A percentile compares a stretch with the other conserved stretches of the same genome.
phyloP scores from a whole-genome alignment of 108 stramenopile species.

The Discostella pseudostelligera region DNA sequence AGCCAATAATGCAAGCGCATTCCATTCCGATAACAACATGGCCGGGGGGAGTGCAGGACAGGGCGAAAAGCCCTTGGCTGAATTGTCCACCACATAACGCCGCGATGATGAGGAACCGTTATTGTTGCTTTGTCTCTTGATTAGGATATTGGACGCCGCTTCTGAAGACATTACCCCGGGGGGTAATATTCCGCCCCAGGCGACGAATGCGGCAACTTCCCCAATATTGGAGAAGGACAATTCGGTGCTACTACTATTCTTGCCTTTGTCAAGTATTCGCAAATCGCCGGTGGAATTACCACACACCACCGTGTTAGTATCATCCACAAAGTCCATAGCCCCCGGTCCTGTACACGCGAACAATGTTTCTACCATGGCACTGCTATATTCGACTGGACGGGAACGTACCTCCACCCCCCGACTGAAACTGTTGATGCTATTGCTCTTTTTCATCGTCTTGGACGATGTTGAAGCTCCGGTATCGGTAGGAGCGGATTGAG shows the following conservation, averaged over 20 bases:
- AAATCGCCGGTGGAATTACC: not conserved
- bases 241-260: not conserved
- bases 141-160: constrained; percentile 8
- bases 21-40: constrained; percentile 23
- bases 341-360: constrained; percentile 40
- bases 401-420: constrained; percentile 60
- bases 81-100: constrained; percentile 1
- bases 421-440: constrained; percentile 18
- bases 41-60: constrained; percentile 24
- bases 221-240: not conserved
- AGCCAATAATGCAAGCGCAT: constrained; percentile 21
- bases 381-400: constrained; percentile 47
- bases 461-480: constrained; percentile 12
- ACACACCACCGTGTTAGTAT: not conserved
- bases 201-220: constrained; percentile 37
- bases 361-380: constrained; percentile 25
- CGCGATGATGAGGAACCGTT: not conserved
- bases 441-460: constrained; percentile 15
- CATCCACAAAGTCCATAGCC: constrained; percentile 29
- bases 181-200: constrained; percentile 27
- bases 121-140: not conserved
- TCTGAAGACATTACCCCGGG: constrained; percentile 9
- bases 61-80: constrained; percentile 16
- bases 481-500: not conserved
- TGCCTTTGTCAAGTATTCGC: not conserved